These are phyloP conservation scores for Colletotrichum limetticola DNA, from an alignment of 2,329 filamentous ascomycete genomes.

Conservation along the genomic window DNA sequence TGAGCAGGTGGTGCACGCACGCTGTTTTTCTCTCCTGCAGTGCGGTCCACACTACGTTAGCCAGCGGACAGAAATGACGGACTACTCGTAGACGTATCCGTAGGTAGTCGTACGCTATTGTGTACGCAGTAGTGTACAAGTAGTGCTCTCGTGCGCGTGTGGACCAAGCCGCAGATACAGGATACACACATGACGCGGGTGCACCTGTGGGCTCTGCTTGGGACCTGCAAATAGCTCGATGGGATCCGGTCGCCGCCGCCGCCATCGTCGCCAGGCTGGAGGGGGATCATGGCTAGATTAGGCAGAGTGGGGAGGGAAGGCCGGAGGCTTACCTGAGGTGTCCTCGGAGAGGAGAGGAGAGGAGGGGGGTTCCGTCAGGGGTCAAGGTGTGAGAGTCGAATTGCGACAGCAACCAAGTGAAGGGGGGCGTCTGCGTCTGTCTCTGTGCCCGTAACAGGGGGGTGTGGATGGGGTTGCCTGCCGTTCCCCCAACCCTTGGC, in stretches of 20 bases:
- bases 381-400: slow-evolving; percentile 14
- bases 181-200: slow-evolving; percentile 20
- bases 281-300: slow-evolving; percentile 10
- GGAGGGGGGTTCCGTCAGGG: slow-evolving; percentile 19
- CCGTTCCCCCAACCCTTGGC: slow-evolving; percentile 32
- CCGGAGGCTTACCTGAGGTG: slow-evolving; percentile 26
- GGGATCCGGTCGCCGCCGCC: slow-evolving; percentile 11
- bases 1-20: slow-evolving; percentile 3
- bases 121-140: no score
- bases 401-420: slow-evolving; percentile 16
- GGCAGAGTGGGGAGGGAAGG: slow-evolving; percentile 12
- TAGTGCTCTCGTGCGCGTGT: neutral
- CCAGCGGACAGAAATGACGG: neutral
- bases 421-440: slow-evolving; percentile 26
- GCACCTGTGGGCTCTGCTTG: slow-evolving; percentile 16
- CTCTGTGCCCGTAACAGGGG: slow-evolving; percentile 22
- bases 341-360: slow-evolving; percentile 7
- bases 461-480: slow-evolving; percentile 26
- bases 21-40: neutral
- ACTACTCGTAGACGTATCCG: neutral
- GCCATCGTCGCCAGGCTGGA: slow-evolving; percentile 17
- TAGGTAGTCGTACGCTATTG: neutral
- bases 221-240: slow-evolving; percentile 12
- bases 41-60: neutral
- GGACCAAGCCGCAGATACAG: neutral